Evolutionary conservation across 108 stramenopile species (phyloP), one percentile per base, ranked within the genome.

Genomic region (Pseudonitzschia pungens): DNA sequence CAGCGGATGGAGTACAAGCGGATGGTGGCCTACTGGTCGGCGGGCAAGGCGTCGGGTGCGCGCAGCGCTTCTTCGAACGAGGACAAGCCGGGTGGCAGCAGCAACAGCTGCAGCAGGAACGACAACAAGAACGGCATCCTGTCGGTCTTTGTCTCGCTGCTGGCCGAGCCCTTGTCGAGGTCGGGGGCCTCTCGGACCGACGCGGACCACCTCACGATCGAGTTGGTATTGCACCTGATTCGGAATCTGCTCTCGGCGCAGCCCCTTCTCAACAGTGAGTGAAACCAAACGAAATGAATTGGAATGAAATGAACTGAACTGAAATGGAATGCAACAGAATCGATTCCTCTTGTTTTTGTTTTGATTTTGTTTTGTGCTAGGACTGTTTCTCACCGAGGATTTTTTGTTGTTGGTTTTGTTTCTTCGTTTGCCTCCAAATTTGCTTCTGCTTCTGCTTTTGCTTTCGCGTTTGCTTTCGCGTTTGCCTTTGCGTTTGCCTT

Each of bases 151-250:
- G 86, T 92, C 0, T 90, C 90, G 9, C 75, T 93, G 41, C 65
- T 96, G 58, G 91, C 90, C 7, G 91, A 89, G 48, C 95, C 95
- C 12, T 70, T 96, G 15, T 85, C 89, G 6, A 85, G 80, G 32
- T 81, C 77, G 18, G 85, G 84, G 9, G 70, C 82, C 3, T 69
- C 83, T 6, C 84, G 92, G 18, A 88, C 83, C 18, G 88, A 89
- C 33, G 72, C 83, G 12, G 95, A 96, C 68, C 88, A 96, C 70
- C 76, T 87, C 36, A 89, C 84, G 21, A 96, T 96, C 43, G 95
- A 96, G 76, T 78, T 96, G 10, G 89, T 96, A 0, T 70, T 96
- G 50, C 91, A 93, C 73, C 77, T 96, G n/a, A 78, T 96, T 48
- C 87, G 92, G 9, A 93, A 96, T 67, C 56, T 96, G 12, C 77